Base-by-base conservation (phyloP, 2,329 filamentous ascomycete genomes). In the Teratosphaeriaceae sp. region DNA sequence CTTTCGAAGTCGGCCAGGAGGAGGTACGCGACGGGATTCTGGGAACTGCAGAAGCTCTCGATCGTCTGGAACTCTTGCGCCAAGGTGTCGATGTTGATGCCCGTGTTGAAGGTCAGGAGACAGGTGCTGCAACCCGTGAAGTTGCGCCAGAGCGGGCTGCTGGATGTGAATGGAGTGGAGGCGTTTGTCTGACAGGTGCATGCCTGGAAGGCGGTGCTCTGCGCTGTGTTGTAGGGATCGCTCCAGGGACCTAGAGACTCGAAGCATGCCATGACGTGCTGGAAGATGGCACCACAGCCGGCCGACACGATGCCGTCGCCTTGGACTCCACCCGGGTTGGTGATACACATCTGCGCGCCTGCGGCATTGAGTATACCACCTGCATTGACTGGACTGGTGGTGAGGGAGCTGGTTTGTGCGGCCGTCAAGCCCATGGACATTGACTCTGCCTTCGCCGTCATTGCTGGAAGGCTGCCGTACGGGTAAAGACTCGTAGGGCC, bases 21-120 rank as follows among this genome's bases (percentile, higher is more conserved):
- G 16, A 47, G 35, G 20, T 41, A 47, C 6, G 42, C 42, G 12
- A 41, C 15, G 3, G 45, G 45, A 11, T 37, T 36, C 21, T 44
- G 36, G 3, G 45, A 40, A 18, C 16, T n/a, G 38, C 45, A 47
- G 38, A 47, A 47, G 36, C 42, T 44, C 18, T 47, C 38, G 37
- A 47, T 40, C 13, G 22, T 11, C 19, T 39, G 16, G 20, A 43
- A 26, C 19, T 47, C 22, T n/a, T 23, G n/a, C 8, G 31, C 15
- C 5, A 46, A 26, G 3, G 21, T 21, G 19, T 34, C 21, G 8
- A 42, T 7, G 11, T 16, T 13, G 6, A 44, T 24, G 24, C 33
- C 26, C 1, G 36, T 5, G 20, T 16, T 20, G 38, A 34, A 42
- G 8, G 22, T 21, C 16, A 22, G 12, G 15, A 47, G 29, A 26